phyloP scores from a whole-genome alignment of 148 eudicot species.

The Rhododendron henanense region DNA sequence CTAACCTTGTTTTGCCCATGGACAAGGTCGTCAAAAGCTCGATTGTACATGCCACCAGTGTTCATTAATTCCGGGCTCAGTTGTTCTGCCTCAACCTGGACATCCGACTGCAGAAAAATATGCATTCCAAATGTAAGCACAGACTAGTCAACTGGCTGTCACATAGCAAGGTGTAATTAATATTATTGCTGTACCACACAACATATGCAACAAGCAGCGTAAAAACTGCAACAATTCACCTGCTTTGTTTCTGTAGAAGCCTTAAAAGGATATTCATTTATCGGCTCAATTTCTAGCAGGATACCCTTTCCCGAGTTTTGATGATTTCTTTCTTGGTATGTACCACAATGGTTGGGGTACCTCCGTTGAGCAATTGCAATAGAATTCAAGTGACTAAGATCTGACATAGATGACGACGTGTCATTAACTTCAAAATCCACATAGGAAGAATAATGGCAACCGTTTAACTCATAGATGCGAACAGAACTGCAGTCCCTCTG shows the following conservation, averaged over 20 bases:
- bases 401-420: neutral
- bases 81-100: conserved; percentile 55
- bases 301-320: conserved; percentile 1
- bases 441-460: neutral
- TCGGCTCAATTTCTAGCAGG: conserved; percentile 13
- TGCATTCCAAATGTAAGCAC: neutral
- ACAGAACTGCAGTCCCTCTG: neutral
- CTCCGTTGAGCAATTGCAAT: neutral
- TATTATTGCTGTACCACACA: neutral
- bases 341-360: neutral
- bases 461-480: conserved; percentile 9
- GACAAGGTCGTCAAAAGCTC: conserved; percentile 66
- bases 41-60: conserved; percentile 57
- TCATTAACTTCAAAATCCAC: neutral
- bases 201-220: neutral
- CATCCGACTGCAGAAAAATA: conserved; percentile 40
- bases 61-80: conserved; percentile 52
- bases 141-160: neutral
- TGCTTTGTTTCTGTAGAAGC: conserved; percentile 39
- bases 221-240: conserved; percentile 18
- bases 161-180: neutral
- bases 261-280: conserved; percentile 17
- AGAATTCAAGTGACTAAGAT: neutral
- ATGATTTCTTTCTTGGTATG: neutral
- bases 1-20: conserved; percentile 62